These are phyloP conservation scores for Podospora bellae-mahoneyi DNA, from an alignment of 495 filamentous ascomycete species.

Conservation along the genomic window DNA sequence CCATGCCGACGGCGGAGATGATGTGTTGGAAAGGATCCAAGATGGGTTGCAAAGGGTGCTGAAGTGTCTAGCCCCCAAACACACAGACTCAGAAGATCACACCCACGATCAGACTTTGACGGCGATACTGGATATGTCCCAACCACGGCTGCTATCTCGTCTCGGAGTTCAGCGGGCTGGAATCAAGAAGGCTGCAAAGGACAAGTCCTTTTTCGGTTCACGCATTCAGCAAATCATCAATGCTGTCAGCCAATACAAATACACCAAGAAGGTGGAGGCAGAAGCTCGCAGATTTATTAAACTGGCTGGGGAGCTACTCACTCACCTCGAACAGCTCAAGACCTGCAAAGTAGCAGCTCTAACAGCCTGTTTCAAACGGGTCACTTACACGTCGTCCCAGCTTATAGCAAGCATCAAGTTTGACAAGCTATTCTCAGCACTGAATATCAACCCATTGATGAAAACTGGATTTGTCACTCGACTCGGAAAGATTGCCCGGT, in stretches of 20 bases:
- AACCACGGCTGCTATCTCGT: slow-evolving; percentile 32
- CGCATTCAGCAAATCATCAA: slow-evolving; percentile 3
- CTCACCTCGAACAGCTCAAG: slow-evolving; percentile 1
- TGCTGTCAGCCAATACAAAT: neutral
- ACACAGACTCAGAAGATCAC: neutral
- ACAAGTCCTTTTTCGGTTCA: slow-evolving; percentile 12
- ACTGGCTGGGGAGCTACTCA: neutral
- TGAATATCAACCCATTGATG: slow-evolving; percentile 15
- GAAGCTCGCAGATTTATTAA: slow-evolving; percentile 9
- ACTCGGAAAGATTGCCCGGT: slow-evolving; percentile 36
- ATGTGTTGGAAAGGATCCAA: slow-evolving; percentile 28
- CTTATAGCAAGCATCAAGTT: slow-evolving; percentile 8
- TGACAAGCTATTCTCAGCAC: slow-evolving; percentile 15
- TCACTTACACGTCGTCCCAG: slow-evolving; percentile 11
- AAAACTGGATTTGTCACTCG: slow-evolving; percentile 28
- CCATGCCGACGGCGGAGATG: slow-evolving; percentile 3
- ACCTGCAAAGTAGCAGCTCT: neutral
- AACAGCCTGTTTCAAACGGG: neutral
- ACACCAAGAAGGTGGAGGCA: neutral
- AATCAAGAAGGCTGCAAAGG: neutral
- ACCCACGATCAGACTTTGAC: slow-evolving; percentile 29
- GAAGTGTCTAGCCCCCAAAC: slow-evolving; percentile 20
- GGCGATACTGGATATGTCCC: slow-evolving; percentile 38
- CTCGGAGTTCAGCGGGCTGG: slow-evolving; percentile 17
- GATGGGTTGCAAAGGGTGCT: slow-evolving; percentile 33